Evolutionary conservation across 2,329 filamentous ascomycete species (phyloP).

Genomic region (Aspergillus tanneri): DNA sequence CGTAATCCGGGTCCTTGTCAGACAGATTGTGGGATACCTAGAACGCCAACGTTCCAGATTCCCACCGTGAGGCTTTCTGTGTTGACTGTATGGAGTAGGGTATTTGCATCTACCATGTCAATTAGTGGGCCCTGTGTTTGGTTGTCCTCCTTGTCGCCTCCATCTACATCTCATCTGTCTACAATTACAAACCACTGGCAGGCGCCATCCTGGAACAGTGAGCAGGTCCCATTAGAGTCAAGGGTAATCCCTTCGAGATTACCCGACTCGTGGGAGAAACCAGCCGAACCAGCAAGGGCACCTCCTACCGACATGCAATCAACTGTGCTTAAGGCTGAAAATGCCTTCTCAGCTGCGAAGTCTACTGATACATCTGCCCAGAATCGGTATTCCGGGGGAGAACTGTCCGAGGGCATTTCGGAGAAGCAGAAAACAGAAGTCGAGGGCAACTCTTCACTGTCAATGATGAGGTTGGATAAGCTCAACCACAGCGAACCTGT

Average conservation of each 20-base stretch:
- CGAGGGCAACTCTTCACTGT: slow-evolving; percentile 20
- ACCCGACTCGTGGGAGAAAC: slow-evolving; percentile 24
- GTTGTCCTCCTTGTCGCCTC: slow-evolving; percentile 34
- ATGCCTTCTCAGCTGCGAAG: slow-evolving; percentile 24
- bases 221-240: slow-evolving; percentile 23
- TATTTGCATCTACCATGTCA: slow-evolving; percentile 31
- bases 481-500: slow-evolving; percentile 22
- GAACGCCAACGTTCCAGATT: neutral
- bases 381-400: slow-evolving; percentile 19
- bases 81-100: slow-evolving; percentile 15
- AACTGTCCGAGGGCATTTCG: slow-evolving; percentile 18
- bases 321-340: slow-evolving; percentile 28
- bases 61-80: neutral
- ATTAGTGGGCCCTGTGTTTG: slow-evolving; percentile 39
- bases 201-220: slow-evolving; percentile 26
- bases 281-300: slow-evolving; percentile 16
- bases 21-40: neutral
- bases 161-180: slow-evolving; percentile 31
- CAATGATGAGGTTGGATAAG: slow-evolving; percentile 29
- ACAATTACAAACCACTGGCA: slow-evolving; percentile 31
- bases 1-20: slow-evolving; percentile 5
- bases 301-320: slow-evolving; percentile 28
- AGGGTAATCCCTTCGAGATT: slow-evolving; percentile 23
- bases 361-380: slow-evolving; percentile 14
- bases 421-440: slow-evolving; percentile 16